phyloP scores from a whole-genome alignment of 225 moss, liverwort and hornwort species.

The Sphagnum contortum region DNA sequence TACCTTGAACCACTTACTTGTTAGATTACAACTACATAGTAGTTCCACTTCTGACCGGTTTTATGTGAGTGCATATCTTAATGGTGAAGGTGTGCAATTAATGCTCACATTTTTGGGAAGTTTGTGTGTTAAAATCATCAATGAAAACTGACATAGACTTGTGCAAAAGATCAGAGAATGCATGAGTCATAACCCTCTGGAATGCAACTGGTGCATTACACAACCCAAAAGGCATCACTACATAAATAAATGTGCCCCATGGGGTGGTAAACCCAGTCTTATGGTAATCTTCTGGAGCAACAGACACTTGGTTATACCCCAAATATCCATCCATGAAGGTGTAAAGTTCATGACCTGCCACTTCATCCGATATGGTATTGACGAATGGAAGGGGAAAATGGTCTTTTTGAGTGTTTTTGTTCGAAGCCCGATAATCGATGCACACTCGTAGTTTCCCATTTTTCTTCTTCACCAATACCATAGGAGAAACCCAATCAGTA shows the following conservation, averaged over 20 bases:
- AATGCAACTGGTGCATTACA: slow-evolving; percentile 1
- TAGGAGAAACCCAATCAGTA: slow-evolving; percentile 6
- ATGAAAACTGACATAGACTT: slow-evolving; percentile 3
- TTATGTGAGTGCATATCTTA: too few species aligned
- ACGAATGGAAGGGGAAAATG: slow-evolving; percentile 3
- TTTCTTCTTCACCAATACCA: slow-evolving; percentile 8
- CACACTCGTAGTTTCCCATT: slow-evolving; percentile 4
- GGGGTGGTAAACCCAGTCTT: slow-evolving; percentile 3
- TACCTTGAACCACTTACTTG: too few species aligned
- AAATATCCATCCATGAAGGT: slow-evolving; percentile 10
- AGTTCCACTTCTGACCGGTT: too few species aligned
- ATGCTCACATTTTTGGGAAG: too few species aligned
- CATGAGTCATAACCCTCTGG: background rate
- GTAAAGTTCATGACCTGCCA: slow-evolving; percentile 2
- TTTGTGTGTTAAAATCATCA: slow-evolving; percentile 1
- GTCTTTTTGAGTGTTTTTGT: slow-evolving; percentile 2
- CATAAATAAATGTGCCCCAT: slow-evolving; percentile 8
- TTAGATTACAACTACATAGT: too few species aligned
- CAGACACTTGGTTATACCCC: slow-evolving; percentile 2
- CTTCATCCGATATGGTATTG: slow-evolving; percentile 1
- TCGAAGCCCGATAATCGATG: slow-evolving; percentile 1
- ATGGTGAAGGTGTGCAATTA: too few species aligned
- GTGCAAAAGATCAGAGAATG: background rate
- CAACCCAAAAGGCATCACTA: background rate
- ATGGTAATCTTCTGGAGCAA: background rate